Conservation (phyloP, 129 eudicot genomes). For the Flaveria trinervia region DNA sequence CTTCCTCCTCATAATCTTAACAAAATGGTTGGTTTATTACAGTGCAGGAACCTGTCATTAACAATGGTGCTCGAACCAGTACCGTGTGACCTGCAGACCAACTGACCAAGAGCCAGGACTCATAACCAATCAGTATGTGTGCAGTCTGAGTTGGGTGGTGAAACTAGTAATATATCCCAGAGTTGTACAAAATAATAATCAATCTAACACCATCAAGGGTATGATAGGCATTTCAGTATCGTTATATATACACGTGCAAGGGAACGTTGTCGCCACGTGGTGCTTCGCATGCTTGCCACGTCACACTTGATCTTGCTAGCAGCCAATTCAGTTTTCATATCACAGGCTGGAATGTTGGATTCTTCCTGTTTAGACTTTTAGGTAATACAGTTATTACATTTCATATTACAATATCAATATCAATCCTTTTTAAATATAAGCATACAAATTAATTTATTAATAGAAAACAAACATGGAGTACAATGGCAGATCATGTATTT, state of each 20-base stretch:
- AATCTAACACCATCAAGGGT: background rate
- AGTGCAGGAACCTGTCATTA: conserved; percentile 53
- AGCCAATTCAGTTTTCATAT: background rate
- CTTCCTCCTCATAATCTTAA: background rate
- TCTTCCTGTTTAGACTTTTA: background rate
- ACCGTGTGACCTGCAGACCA: conserved; percentile 10
- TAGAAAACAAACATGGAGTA: too few relatives aligned
- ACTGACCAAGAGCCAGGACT: conserved; percentile 21
- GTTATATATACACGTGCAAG: background rate
- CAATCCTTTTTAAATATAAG: too few relatives aligned
- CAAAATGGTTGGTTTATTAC: conserved; percentile 7
- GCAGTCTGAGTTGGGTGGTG: conserved; percentile 2
- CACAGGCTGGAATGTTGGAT: background rate
- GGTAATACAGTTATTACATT: background rate
- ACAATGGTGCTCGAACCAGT: conserved; percentile 44
- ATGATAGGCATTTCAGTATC: background rate
- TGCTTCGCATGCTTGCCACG: background rate
- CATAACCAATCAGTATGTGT: background rate
- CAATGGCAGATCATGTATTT: too few relatives aligned
- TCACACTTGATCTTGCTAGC: background rate
- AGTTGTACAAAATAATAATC: background rate
- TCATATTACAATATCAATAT: background rate
- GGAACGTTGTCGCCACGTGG: background rate
- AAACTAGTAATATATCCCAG: background rate
- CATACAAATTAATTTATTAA: too few relatives aligned